A percentile compares a stretch with the other conserved stretches of the same genome.
Evolutionary conservation across 2,329 filamentous ascomycete genomes (phyloP).

Genomic region (Penicillium rolfsii): DNA sequence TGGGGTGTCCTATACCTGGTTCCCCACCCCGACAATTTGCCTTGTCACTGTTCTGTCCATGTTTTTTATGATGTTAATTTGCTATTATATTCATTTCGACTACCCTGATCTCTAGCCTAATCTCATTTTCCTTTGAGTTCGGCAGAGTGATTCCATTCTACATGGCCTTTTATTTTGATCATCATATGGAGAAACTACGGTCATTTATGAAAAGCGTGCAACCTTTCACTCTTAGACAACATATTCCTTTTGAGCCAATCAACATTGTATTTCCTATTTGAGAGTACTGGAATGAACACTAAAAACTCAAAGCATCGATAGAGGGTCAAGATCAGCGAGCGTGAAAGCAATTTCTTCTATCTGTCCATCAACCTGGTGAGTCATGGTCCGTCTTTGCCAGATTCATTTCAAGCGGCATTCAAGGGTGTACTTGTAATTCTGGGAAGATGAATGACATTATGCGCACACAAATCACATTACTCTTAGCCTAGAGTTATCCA

Average conservation of each 20-base stretch:
- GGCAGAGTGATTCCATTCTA: slow-evolving; percentile 8
- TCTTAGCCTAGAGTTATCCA: neutral
- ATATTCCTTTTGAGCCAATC: neutral
- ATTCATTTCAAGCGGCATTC: too few species aligned
- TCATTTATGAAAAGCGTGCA: slow-evolving; percentile 3
- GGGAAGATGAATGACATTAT: neutral
- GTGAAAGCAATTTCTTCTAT: neutral
- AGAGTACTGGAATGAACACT: neutral
- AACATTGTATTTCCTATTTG: neutral
- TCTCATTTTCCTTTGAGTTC: neutral
- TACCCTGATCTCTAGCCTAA: neutral
- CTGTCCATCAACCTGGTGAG: neutral
- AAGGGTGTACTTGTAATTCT: neutral
- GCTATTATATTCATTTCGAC: slow-evolving; percentile 1
- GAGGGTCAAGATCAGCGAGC: neutral
- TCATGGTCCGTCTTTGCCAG: too few species aligned
- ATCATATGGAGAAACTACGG: neutral
- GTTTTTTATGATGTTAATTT: slow-evolving; percentile 7
- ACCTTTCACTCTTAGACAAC: neutral
- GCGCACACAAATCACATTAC: neutral
- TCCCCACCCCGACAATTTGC: neutral
- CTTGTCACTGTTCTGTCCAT: neutral
- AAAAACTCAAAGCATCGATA: neutral
- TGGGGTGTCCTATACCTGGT: neutral
- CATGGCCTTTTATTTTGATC: slow-evolving; percentile 2